These are phyloP conservation scores for Pseudevernia furfuracea DNA, from an alignment of 495 filamentous ascomycete species.

Conservation along the genomic window DNA sequence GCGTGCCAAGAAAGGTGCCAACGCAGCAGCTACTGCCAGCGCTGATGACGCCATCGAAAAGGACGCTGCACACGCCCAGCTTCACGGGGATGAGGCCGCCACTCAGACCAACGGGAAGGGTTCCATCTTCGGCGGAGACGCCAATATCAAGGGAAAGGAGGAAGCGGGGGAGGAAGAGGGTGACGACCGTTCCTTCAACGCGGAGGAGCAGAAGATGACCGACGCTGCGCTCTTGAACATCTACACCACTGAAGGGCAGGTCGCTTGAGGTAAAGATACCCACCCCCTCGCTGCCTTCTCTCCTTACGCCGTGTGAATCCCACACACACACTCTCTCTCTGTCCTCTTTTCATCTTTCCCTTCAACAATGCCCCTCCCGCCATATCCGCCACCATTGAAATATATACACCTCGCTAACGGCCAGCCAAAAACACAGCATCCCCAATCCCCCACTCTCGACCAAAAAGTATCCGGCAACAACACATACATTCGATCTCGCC, in stretches of 20 bases:
- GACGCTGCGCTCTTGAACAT: background rate
- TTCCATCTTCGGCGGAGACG: background rate
- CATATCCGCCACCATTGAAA: background rate
- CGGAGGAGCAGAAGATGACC: background rate
- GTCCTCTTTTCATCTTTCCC: background rate
- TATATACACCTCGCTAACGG: background rate
- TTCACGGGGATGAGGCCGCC: background rate
- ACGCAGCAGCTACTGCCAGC: background rate
- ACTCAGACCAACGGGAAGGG: background rate
- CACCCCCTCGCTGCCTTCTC: background rate
- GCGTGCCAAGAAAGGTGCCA: slow-evolving; percentile 9
- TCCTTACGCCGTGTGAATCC: no score
- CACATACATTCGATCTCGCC: background rate
- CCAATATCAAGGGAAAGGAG: background rate
- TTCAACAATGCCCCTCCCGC: background rate
- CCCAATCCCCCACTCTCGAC: background rate
- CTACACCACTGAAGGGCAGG: background rate
- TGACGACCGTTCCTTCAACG: background rate
- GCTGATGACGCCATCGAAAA: background rate
- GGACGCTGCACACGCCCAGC: background rate
- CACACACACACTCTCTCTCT: no score
- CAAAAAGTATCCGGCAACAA: background rate
- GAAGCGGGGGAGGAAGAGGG: background rate
- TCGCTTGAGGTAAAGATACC: background rate
- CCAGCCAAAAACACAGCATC: background rate